These are phyloP conservation scores for Entonaema liquescens DNA, from an alignment of 495 filamentous ascomycete genomes.

Conservation along the genomic window DNA sequence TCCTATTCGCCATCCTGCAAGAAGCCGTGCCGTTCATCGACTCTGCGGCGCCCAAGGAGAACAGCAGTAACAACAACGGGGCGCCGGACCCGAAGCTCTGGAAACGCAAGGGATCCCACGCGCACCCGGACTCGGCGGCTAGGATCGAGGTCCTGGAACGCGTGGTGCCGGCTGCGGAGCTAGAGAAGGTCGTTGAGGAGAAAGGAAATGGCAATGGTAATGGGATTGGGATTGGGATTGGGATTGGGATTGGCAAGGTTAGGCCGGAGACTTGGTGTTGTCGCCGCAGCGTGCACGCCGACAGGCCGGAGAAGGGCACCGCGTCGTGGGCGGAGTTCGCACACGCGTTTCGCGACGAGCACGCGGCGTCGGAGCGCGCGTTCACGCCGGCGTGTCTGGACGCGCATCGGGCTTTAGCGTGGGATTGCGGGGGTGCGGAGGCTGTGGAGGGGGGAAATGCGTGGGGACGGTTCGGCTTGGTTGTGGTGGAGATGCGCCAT, in stretches of 20 bases:
- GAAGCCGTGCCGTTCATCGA: constrained; percentile 68
- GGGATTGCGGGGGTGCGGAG: constrained; percentile 58
- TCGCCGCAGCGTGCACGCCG: constrained; percentile 68
- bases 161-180: constrained; percentile 50
- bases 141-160: constrained; percentile 57
- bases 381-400: constrained; percentile 76
- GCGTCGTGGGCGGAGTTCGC: constrained; percentile 74
- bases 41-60: constrained; percentile 51
- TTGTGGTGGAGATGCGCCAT: constrained; percentile 60
- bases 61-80: constrained; percentile 45
- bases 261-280: constrained; percentile 72
- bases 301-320: constrained; percentile 62
- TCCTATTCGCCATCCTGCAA: constrained; percentile 55
- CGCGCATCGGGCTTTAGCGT: constrained; percentile 60
- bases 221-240: not conserved
- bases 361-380: constrained; percentile 72
- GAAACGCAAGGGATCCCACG: constrained; percentile 54
- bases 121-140: constrained; percentile 56
- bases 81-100: constrained; percentile 49
- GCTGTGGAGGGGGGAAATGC: constrained; percentile 46
- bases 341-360: constrained; percentile 64
- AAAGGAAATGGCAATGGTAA: not conserved
- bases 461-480: constrained; percentile 62
- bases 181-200: constrained; percentile 37
- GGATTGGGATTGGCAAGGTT: constrained; percentile 9